Percentiles rank a stretch among this genome's conserved stretches.
phyloP scores from a whole-genome alignment of 1,284 basidiomycete genomes.

The Termitomyces sp. region DNA sequence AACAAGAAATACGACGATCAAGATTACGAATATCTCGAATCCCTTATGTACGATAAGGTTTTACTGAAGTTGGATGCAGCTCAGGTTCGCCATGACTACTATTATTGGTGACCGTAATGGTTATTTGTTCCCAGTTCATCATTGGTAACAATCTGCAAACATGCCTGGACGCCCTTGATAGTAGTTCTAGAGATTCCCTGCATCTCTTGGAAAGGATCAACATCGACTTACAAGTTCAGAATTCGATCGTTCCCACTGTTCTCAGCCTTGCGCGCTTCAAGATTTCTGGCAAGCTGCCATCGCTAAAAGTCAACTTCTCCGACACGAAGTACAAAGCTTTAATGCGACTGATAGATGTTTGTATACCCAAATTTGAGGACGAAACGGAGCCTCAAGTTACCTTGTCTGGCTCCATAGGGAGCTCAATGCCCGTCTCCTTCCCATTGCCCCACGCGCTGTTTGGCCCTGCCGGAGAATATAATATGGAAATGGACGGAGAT shows the following conservation, averaged over 20 bases:
- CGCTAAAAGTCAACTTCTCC: conserved; percentile 90
- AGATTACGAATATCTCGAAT: conserved; percentile 86
- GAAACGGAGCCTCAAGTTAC: conserved; percentile 27
- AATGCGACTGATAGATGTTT: conserved; percentile 90
- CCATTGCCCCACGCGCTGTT: conserved; percentile 54
- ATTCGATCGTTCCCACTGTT: conserved; percentile 88
- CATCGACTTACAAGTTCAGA: conserved; percentile 88
- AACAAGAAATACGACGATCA: conserved; percentile 85
- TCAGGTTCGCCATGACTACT: conserved; percentile 51
- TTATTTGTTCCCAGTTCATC: conserved; percentile 62
- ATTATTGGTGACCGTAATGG: not conserved
- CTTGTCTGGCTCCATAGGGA: conserved; percentile 21
- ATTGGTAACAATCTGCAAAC: conserved; percentile 83
- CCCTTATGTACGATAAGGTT: conserved; percentile 96
- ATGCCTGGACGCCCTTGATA: conserved; percentile 74
- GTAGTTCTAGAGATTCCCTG: conserved; percentile 54
- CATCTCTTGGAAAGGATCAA: conserved; percentile 94
- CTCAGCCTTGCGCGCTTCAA: conserved; percentile 89
- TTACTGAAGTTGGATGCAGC: conserved; percentile 84
- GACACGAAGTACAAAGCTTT: conserved; percentile 94
- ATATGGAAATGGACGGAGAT: conserved; percentile 62
- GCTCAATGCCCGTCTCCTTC: conserved; percentile 34
- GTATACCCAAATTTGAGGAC: conserved; percentile 81
- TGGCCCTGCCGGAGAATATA: conserved; percentile 56
- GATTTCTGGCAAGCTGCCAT: conserved; percentile 86